phyloP scores from a whole-genome alignment of 768 basidiomycete species.

The Pulveroboletus frians region DNA sequence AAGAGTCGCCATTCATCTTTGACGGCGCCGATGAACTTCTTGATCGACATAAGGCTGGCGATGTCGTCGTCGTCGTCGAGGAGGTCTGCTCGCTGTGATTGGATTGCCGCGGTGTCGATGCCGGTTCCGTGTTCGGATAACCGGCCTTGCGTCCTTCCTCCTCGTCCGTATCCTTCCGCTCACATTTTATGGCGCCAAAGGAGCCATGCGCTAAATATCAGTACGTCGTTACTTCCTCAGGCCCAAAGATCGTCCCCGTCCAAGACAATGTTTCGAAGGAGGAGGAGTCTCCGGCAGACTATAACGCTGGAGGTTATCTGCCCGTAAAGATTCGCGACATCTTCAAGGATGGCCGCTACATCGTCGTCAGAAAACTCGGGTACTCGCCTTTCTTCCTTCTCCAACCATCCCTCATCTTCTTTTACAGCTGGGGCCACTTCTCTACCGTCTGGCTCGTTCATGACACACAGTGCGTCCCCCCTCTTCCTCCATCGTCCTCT shows the following conservation, averaged over 20 bases:
- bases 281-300: conserved; percentile 81
- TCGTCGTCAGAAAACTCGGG: conserved; percentile 88
- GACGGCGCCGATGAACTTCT: conserved; percentile 71
- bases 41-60: conserved; percentile 13
- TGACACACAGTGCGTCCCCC: conserved; percentile 58
- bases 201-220: conserved; percentile 66
- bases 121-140: conserved; percentile 18
- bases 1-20: conserved; percentile 79
- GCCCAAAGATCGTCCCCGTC: conserved; percentile 68
- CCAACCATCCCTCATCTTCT: conserved; percentile 6
- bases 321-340: conserved; percentile 75
- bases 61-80: conserved; percentile 1
- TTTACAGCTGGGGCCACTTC: conserved; percentile 85
- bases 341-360: conserved; percentile 82
- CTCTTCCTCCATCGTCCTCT: conserved; percentile 1
- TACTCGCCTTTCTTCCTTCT: conserved; percentile 28
- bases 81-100: background rate
- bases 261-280: conserved; percentile 63
- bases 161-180: background rate
- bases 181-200: conserved; percentile 55
- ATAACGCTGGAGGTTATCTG: conserved; percentile 78
- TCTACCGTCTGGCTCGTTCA: conserved; percentile 91
- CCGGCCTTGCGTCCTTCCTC: background rate
- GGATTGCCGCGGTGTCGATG: conserved; percentile 10
- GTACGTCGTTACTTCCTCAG: conserved; percentile 63